Base-by-base conservation (phyloP, 73 alveolate genomes). In the Paramecium tetraurelia region DNA sequence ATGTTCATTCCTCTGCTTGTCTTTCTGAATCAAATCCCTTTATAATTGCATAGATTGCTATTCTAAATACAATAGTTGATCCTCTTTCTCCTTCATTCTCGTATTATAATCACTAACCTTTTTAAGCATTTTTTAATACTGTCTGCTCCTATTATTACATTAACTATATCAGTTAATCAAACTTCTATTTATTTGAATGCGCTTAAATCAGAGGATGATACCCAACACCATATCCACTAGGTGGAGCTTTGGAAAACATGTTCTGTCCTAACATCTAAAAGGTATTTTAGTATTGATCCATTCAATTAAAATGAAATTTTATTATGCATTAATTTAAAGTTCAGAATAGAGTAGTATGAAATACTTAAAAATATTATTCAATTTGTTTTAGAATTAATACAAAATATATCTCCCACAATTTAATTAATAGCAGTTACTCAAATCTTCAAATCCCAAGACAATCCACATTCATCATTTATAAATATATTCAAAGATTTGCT, bases 81-180 rank as follows among this genome's bases (percentile, higher is more conserved):
- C 84, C 31, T 63, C 84, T 33, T 33, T 27, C 24, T 63, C 41
- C 27, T 63, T 63, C 84, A 63, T 63, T 27, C 50, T 31, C 10
- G 46, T 63, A 63, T 63, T 63, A 63, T 63, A 63, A 63, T 63
- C 46, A 12, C 46, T 33, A 11, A 63, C 84, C 84, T 63, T 31
- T 27, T 31, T 27, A 31, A 63, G 8, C 48, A 31, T 27, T 31
- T 63, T 63, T 33, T 31, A 53, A 12, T 63, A 63, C 84, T 63
- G 50, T 63, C 84, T 63, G 7, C 24, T 63, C 41, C 21, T 63
- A 63, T 31, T 22, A 27, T 63, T 63, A 33, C 84, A 63, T 63
- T 63, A 63, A 63, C 84, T 63, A 24, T 63, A 63, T 63, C 24
- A 63, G 46, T 63, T 63, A 63, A 33, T 63, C 84, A 63, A 63